Conservation (phyloP, 176 grass and related monocot species). For the Typha latifolia region DNA sequence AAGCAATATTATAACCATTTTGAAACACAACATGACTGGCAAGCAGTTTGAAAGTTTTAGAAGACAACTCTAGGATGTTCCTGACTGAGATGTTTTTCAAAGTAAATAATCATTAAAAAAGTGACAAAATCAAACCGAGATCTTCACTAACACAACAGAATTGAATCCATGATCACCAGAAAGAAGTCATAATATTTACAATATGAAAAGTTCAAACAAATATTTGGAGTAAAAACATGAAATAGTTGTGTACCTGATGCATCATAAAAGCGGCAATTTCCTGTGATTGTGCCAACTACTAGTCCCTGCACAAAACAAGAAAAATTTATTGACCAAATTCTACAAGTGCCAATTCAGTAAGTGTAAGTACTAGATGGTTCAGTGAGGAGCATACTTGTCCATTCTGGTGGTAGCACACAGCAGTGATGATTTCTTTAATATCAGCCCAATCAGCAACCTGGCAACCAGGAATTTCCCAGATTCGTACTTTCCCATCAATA, state of each 20-base stretch:
- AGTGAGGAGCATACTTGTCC: background rate
- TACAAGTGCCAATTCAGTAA: background rate
- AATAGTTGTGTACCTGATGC: conserved; percentile 55
- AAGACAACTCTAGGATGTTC: too few species aligned
- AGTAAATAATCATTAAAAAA: background rate
- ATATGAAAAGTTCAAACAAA: conserved; percentile 4
- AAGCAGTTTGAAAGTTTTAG: too few species aligned
- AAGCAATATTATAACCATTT: background rate
- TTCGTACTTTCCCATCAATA: conserved; percentile 94
- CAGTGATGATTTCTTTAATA: conserved; percentile 71
- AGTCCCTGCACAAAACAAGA: conserved; percentile 29
- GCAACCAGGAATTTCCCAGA: conserved; percentile 58
- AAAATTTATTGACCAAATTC: background rate
- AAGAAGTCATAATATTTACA: background rate
- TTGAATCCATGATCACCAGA: conserved; percentile 1
- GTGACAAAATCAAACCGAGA: background rate
- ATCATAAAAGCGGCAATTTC: conserved; percentile 74
- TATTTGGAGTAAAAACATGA: conserved; percentile 14
- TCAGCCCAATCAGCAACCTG: conserved; percentile 82
- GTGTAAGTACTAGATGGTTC: background rate
- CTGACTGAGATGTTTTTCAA: too few species aligned
- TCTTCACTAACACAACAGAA: background rate
- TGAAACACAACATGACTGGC: too few species aligned
- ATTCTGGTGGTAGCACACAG: conserved; percentile 46
- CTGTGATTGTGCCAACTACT: conserved; percentile 68